These are phyloP conservation scores for Penicillium nordicum DNA, from an alignment of 2,329 filamentous ascomycete species.

Conservation along the genomic window DNA sequence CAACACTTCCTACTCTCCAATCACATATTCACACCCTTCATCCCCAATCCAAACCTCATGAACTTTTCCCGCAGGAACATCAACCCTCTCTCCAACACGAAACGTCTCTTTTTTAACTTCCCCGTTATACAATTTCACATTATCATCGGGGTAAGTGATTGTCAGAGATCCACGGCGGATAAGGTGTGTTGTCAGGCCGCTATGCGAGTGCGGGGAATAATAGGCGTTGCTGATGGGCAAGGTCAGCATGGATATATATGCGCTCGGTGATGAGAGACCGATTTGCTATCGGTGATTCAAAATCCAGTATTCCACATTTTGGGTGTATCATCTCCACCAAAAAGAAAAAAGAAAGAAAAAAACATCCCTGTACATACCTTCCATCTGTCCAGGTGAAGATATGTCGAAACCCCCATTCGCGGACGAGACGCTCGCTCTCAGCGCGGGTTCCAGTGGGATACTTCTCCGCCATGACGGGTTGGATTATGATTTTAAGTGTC, in stretches of 20 bases:
- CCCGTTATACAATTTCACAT: slow-evolving; percentile 22
- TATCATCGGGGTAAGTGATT: slow-evolving; percentile 56
- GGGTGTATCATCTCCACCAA: too few species aligned
- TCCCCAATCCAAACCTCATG: slow-evolving; percentile 62
- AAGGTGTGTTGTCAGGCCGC: slow-evolving; percentile 56
- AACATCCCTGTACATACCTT: slow-evolving; percentile 40
- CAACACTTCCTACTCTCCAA: slow-evolving; percentile 48
- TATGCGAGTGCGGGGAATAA: slow-evolving; percentile 59
- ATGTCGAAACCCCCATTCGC: slow-evolving; percentile 56
- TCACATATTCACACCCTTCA: slow-evolving; percentile 59
- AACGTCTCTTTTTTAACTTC: slow-evolving; percentile 52
- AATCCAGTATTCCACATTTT: background rate
- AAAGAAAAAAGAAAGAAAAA: too few species aligned
- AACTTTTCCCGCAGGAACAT: slow-evolving; percentile 54
- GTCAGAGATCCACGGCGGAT: slow-evolving; percentile 57
- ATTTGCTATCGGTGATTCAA: background rate
- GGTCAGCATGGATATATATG: background rate
- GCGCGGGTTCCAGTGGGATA: slow-evolving; percentile 35
- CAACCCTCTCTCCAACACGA: slow-evolving; percentile 52
- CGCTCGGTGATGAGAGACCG: too few species aligned
- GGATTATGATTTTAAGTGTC: too few species aligned
- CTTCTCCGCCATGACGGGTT: slow-evolving; percentile 24
- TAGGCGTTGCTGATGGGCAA: slow-evolving; percentile 50
- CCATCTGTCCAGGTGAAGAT: slow-evolving; percentile 62
- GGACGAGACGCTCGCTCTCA: slow-evolving; percentile 54